Base-by-base conservation (phyloP, 192 early-diverging fungal species). In the Coemansia sp. region DNA sequence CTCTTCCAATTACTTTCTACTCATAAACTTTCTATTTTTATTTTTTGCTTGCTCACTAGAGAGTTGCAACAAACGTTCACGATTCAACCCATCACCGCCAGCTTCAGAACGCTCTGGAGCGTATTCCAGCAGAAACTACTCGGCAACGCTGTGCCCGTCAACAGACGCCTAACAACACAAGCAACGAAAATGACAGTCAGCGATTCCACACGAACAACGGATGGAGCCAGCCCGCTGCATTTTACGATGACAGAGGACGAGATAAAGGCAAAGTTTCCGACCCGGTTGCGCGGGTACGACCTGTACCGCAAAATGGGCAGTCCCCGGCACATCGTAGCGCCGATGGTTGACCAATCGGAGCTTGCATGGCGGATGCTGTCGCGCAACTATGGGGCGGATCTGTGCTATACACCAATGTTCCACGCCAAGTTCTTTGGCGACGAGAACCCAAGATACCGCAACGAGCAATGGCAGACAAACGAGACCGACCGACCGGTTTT, bases 401-500 rank as follows among this genome's bases (percentile, higher is more conserved):
- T 98, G 7, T 97, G 95, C 81, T 98, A 94, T 78, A 98, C 98
- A 12, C 98, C 98, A 52, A 99, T 99, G 97, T 92, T 98, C 72
- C 93, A 99, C 65, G 95, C 96, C 6, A 88, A 87, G 52, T 62
- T 95, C 15, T 99, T 99, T 77, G 72, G 81, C 56, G 89, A 94
- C 35, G 81, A 85, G 6, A 67, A 73, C 36, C 64, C 82, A 67
- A 87, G 84, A 64, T 94, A 93, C 71, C 81, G 88, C 43, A 66
- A 82, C n/a, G 93, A 94, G 63, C 87, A 89, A 48, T 94, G 92
- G 90, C 74, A 84, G 66, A 87, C 77, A 4, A 86, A 88, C 4
- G 84, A 83, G 30, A 72, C 78, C 12, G 95, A 99, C 73, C 66
- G 90, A 41, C 95, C 95, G 9, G 82, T 96, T 38, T 86, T 97